These are phyloP conservation scores for Zygoascus bituminiphila DNA, from an alignment of 805 yeast genomes.

Conservation along the genomic window DNA sequence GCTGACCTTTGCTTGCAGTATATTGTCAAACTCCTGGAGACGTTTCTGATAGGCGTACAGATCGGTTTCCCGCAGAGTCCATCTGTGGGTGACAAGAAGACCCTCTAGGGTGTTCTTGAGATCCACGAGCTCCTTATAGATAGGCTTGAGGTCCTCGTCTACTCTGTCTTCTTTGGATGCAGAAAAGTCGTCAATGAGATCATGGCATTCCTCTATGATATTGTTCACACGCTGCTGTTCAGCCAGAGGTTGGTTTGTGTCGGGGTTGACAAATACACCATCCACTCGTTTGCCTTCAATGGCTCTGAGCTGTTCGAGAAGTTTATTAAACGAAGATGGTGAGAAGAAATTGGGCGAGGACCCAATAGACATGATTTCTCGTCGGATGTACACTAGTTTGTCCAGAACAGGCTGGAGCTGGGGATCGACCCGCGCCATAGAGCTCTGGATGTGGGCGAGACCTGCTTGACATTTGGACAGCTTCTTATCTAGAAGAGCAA, in stretches of 20 bases:
- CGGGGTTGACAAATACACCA: constrained; percentile 40
- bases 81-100: constrained; percentile 81
- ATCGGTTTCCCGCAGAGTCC: constrained; percentile 97
- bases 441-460: constrained; percentile 47
- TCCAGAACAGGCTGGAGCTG: constrained; percentile 46
- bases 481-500: constrained; percentile 54
- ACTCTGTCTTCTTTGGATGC: constrained; percentile 34
- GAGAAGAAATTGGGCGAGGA: constrained; percentile 30
- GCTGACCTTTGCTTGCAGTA: constrained; percentile 35
- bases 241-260: constrained; percentile 18
- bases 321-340: constrained; percentile 26
- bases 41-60: constrained; percentile 72
- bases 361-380: constrained; percentile 48
- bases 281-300: constrained; percentile 44
- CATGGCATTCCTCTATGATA: constrained; percentile 73
- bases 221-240: constrained; percentile 28
- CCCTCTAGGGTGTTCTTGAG: constrained; percentile 73
- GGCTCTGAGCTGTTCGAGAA: constrained; percentile 34
- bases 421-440: constrained; percentile 46
- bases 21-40: constrained; percentile 64
- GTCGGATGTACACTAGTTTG: constrained; percentile 53
- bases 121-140: constrained; percentile 55
- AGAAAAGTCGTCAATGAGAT: constrained; percentile 57
- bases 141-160: constrained; percentile 43
- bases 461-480: constrained; percentile 53